Conservation (phyloP, 371 early-diverging fungal species). For the Fennellomyces sp. region DNA sequence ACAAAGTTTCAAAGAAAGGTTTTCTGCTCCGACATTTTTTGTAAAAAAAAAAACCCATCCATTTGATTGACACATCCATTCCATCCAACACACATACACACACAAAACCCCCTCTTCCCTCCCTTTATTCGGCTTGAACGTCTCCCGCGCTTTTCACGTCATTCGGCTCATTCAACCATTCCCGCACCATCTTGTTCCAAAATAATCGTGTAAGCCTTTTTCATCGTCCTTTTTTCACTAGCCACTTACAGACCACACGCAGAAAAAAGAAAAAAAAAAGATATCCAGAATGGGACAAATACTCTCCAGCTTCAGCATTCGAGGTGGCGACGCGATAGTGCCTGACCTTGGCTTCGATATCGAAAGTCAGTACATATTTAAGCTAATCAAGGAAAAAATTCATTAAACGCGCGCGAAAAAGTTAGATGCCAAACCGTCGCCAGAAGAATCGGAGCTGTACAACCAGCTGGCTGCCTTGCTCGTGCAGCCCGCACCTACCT, state of each 20-base stretch:
- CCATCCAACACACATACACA: background rate
- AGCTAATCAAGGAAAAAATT: too few species aligned
- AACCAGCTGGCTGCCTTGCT: constrained; percentile 45
- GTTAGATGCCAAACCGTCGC: constrained; percentile 55
- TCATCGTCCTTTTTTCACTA: too few species aligned
- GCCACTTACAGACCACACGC: too few species aligned
- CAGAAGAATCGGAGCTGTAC: constrained; percentile 56
- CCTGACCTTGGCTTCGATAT: constrained; percentile 56
- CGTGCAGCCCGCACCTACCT: constrained; percentile 45
- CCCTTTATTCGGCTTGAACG: background rate
- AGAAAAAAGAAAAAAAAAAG: constrained; percentile 5
- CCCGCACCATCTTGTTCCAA: background rate
- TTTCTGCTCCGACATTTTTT: background rate
- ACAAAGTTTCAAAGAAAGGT: background rate
- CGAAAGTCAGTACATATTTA: constrained; percentile 54
- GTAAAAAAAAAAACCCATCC: too few species aligned
- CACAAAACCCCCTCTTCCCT: background rate
- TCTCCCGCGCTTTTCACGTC: background rate
- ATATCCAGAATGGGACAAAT: constrained; percentile 56
- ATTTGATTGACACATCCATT: background rate
- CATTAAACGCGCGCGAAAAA: background rate
- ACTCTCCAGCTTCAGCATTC: constrained; percentile 43
- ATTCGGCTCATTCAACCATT: background rate
- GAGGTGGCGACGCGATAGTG: constrained; percentile 40
- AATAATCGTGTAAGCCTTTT: background rate